Percentiles rank a stretch among this genome's conserved stretches.
Conservation (phyloP, 371 early-diverging fungal species). For the Mortierella sp. region DNA sequence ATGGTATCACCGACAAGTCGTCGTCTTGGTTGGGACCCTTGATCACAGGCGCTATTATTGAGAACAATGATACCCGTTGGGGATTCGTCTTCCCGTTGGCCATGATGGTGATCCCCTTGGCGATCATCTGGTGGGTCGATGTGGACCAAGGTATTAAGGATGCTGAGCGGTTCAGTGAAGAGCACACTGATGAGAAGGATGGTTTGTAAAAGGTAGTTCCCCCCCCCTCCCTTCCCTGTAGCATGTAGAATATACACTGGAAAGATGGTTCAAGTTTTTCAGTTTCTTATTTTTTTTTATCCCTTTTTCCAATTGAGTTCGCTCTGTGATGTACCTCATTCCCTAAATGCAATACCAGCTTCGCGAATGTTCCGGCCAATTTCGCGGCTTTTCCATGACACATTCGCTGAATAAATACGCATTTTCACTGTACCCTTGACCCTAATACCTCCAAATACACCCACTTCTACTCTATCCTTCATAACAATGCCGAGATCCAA, state of each 20-base stretch:
- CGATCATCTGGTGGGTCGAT: conserved; percentile 57
- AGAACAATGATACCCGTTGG: conserved; percentile 54
- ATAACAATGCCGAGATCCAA: too few species aligned
- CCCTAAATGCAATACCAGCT: too few species aligned
- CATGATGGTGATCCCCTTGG: conserved; percentile 57
- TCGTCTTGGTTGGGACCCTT: conserved; percentile 72
- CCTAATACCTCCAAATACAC: too few species aligned
- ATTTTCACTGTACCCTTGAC: too few species aligned
- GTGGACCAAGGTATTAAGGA: conserved; percentile 60
- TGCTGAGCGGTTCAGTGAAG: conserved; percentile 50
- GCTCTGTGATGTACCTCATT: too few species aligned
- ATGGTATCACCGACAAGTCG: conserved; percentile 73
- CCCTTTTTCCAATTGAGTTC: too few species aligned
- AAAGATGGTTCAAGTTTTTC: not conserved
- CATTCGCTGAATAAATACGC: too few species aligned
- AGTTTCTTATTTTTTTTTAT: conserved; percentile 4
- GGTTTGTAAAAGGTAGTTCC: conserved; percentile 29
- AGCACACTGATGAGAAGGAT: conserved; percentile 46
- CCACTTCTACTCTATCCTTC: too few species aligned
- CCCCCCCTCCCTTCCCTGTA: too few species aligned
- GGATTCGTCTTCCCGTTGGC: conserved; percentile 58
- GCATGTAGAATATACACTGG: too few species aligned
- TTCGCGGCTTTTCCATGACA: too few species aligned
- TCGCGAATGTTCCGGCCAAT: too few species aligned
- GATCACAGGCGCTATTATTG: conserved; percentile 63